Conservation (phyloP, 129 eudicot species). For the Artemisia argyi region DNA sequence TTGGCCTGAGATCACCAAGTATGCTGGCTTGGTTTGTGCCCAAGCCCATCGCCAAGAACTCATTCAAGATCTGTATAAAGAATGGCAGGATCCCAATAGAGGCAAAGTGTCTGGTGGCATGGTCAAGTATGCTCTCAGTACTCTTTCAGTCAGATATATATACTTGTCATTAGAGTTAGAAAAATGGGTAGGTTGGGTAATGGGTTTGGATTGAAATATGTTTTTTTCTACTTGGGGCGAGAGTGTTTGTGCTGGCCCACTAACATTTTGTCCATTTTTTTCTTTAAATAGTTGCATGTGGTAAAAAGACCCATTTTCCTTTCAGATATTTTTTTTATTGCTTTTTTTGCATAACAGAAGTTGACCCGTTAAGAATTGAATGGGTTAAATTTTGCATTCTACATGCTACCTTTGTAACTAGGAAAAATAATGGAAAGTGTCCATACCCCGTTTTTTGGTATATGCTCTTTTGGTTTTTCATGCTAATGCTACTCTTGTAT, state of each 20-base stretch:
- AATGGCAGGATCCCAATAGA: conserved; percentile 77
- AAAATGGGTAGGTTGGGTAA: conserved; percentile 3
- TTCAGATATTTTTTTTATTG: no score
- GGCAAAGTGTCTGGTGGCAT: conserved; percentile 83
- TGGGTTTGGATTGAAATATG: not conserved
- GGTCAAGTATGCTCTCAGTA: conserved; percentile 57
- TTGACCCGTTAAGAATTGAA: no score
- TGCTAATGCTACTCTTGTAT: not conserved
- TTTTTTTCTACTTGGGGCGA: not conserved
- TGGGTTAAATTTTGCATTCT: no score
- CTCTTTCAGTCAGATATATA: not conserved
- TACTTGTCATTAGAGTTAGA: not conserved
- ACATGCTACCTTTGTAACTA: no score
- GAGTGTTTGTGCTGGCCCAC: not conserved
- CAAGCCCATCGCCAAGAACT: conserved; percentile 92
- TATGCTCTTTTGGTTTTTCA: not conserved
- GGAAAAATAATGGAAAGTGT: no score
- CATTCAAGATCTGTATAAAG: conserved; percentile 75
- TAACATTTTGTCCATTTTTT: not conserved
- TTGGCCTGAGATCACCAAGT: conserved; percentile 93
- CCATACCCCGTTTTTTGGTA: no score
- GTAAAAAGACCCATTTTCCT: no score
- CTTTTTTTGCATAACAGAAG: no score
- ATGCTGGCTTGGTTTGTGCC: conserved; percentile 93
- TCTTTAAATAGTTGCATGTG: no score